These are phyloP conservation scores for Litchi chinensis DNA, from an alignment of 345 rosid genomes.

Conservation along the genomic window DNA sequence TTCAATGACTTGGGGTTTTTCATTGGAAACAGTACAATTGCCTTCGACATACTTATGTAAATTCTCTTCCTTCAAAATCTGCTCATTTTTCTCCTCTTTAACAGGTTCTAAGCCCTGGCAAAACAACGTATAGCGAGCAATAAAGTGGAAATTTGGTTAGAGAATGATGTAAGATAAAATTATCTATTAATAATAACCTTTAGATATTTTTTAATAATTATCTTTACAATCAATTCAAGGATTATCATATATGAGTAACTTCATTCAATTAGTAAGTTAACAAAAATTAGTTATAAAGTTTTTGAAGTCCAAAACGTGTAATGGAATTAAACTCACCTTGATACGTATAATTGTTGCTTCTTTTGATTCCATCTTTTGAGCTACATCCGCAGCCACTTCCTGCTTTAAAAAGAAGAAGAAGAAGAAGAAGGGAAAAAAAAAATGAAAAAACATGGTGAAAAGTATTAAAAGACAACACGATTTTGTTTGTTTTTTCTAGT, in stretches of 20 bases:
- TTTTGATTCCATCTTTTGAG: slow-evolving; percentile 35
- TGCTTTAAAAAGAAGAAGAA: background rate
- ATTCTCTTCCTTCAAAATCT: background rate
- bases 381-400: slow-evolving; percentile 50
- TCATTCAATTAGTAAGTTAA: too few species aligned
- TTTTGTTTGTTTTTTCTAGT: background rate
- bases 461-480: background rate
- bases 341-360: slow-evolving; percentile 30
- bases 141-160: background rate
- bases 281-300: background rate
- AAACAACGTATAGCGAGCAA: background rate
- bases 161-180: too few species aligned
- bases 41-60: background rate
- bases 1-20: slow-evolving; percentile 15
- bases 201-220: too few species aligned
- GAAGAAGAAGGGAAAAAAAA: too few species aligned
- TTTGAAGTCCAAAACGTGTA: background rate
- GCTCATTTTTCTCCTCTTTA: background rate
- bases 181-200: too few species aligned
- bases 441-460: background rate
- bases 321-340: slow-evolving; percentile 15
- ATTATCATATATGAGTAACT: too few species aligned
- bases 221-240: too few species aligned
- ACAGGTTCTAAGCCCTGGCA: slow-evolving; percentile 28
- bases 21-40: background rate